These are phyloP conservation scores for Xanthoconium separans DNA, from an alignment of 1,284 basidiomycete genomes.

Conservation along the genomic window DNA sequence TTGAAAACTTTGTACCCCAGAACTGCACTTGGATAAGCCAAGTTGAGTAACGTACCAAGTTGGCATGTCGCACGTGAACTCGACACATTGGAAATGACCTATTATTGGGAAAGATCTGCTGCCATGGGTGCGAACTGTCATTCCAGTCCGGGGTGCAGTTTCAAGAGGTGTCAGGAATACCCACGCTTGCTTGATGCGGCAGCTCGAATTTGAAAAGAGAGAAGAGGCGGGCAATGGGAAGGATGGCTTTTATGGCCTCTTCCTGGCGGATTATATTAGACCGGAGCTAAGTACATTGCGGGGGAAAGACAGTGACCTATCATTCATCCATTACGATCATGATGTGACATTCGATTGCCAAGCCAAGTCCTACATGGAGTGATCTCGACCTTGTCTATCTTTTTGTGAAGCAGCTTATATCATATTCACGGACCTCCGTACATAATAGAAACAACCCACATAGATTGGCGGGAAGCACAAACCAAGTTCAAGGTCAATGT, in stretches of 20 bases:
- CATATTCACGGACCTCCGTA: constrained; percentile 1
- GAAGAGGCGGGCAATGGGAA: not conserved
- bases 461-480: not conserved
- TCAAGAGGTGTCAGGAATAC: not conserved
- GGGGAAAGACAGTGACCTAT: not conserved
- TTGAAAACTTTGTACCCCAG: not conserved
- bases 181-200: too few species aligned
- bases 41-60: constrained; percentile 9
- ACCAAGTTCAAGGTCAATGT: not conserved
- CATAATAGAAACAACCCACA: not conserved
- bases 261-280: too few species aligned
- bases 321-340: not conserved
- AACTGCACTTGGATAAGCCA: not conserved
- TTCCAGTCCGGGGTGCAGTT: not conserved
- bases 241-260: too few species aligned
- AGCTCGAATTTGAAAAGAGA: constrained; percentile 13
- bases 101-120: constrained; percentile 20
- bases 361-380: not conserved
- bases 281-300: not conserved
- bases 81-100: constrained; percentile 23
- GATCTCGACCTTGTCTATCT: not conserved
- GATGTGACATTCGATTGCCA: not conserved
- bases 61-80: constrained; percentile 16
- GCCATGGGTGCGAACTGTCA: constrained; percentile 9
- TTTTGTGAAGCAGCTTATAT: constrained; percentile 4